Percentiles rank a stretch among this genome's conserved stretches.
These are phyloP conservation scores for Globisporangium middletonii DNA, from an alignment of 352 stramenopile genomes.

Conservation along the genomic window DNA sequence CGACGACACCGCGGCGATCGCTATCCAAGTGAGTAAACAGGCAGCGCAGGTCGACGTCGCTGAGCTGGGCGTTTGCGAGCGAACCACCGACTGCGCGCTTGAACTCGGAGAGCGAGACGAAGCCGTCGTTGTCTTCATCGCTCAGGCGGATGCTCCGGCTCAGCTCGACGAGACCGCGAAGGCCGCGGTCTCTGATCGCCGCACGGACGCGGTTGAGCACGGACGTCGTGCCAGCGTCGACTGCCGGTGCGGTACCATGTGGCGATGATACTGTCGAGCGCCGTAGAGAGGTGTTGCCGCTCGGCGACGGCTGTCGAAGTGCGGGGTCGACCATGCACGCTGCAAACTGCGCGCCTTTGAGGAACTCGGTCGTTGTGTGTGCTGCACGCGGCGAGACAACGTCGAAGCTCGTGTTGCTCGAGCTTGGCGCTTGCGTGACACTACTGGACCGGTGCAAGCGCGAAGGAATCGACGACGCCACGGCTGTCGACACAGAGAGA, in stretches of 20 bases:
- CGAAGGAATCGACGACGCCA: constrained; percentile 16
- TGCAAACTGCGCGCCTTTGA: constrained; percentile 61
- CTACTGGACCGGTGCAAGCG: constrained; percentile 20
- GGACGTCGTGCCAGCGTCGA: constrained; percentile 52
- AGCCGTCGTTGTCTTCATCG: constrained; percentile 59
- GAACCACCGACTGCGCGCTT: constrained; percentile 45
- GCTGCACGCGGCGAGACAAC: constrained; percentile 27
- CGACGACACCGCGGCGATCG: constrained; percentile 63
- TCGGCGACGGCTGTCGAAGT: constrained; percentile 19
- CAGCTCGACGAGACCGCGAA: constrained; percentile 58
- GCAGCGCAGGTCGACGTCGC: constrained; percentile 62
- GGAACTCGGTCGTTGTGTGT: constrained; percentile 54
- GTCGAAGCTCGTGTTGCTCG: constrained; percentile 8
- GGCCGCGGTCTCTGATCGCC: constrained; percentile 44
- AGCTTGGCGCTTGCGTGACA: constrained; percentile 15
- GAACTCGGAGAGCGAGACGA: constrained; percentile 73
- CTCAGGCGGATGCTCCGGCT: constrained; percentile 60
- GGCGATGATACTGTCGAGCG: not conserved
- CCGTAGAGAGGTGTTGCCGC: constrained; percentile 4
- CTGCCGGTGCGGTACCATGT: constrained; percentile 2
- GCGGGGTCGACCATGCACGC: constrained; percentile 53
- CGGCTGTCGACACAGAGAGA: constrained; percentile 24
- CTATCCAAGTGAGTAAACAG: constrained; percentile 76
- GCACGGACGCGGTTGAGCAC: constrained; percentile 45
- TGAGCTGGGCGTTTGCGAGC: constrained; percentile 39